Conservation (phyloP, 352 stramenopile species). For the Pythium rishiriense region DNA sequence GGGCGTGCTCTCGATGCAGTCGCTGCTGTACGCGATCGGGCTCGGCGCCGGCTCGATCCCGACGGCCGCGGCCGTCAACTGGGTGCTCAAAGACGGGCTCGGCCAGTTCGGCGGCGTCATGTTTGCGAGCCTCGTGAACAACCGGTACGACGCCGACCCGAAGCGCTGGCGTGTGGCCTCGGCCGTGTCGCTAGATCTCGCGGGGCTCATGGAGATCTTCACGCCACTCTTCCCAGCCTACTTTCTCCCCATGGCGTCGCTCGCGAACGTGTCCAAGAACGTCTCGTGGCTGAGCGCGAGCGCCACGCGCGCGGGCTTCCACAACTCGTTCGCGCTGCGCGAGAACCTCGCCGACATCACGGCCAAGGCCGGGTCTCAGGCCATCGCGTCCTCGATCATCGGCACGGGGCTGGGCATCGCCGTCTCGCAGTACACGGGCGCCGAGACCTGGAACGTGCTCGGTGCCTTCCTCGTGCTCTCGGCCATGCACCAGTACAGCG, state of each 20-base stretch:
- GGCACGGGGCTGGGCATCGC: constrained; percentile 65
- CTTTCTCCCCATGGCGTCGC: constrained; percentile 89
- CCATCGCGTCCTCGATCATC: constrained; percentile 91
- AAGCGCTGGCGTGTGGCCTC: constrained; percentile 94
- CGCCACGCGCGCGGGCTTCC: constrained; percentile 92
- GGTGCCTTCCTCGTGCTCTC: constrained; percentile 55
- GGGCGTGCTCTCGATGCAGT: constrained; percentile 94
- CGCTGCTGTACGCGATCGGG: constrained; percentile 93
- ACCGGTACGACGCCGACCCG: constrained; percentile 93
- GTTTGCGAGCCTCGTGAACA: constrained; percentile 91
- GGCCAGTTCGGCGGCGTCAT: constrained; percentile 95
- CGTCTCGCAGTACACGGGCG: constrained; percentile 60
- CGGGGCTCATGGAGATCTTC: constrained; percentile 93
- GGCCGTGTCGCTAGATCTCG: constrained; percentile 87
- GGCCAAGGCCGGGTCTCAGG: constrained; percentile 94
- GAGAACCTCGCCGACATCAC: constrained; percentile 97
- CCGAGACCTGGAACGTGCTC: constrained; percentile 49
- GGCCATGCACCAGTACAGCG: constrained; percentile 50
- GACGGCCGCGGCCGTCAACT: constrained; percentile 94
- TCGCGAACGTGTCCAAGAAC: constrained; percentile 95
- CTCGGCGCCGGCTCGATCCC: constrained; percentile 85
- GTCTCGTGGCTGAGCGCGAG: constrained; percentile 94
- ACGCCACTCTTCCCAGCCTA: constrained; percentile 73
- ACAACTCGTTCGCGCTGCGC: constrained; percentile 89
- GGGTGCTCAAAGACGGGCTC: constrained; percentile 96